Base-by-base conservation (phyloP, 192 early-diverging fungal genomes). In the Coemansia sp. region DNA sequence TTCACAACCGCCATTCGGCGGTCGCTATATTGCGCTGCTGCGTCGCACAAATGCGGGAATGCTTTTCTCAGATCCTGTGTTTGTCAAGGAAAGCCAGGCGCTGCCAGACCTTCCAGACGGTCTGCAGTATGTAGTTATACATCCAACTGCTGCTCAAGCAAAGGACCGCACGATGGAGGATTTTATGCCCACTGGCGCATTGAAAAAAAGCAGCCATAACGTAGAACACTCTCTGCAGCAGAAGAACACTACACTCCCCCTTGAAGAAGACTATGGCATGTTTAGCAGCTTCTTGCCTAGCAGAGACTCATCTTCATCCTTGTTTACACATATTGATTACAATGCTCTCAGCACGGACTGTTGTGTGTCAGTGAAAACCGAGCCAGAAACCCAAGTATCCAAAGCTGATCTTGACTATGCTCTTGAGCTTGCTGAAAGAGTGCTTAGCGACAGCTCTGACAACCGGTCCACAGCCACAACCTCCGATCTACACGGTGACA, bases 41-140 rank as follows among this genome's bases (percentile, higher is more conserved):
- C 71, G 80, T 13, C 80, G 75, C 54, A 74, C 75, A 8, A 54
- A 64, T 16, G 51, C 69, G 3, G 71, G 74, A 8, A 51, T 74
- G 67, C 71, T 83, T 17, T 83, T 83, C 54, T 83, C 80, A 1
- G 80, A 83, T 67, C 80, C 80, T 3, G 65, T 77, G 5, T 74
- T 59, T 32, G 67, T 77, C 39, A 56, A 75, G 9, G 38, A 59
- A 19, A 55, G 56, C 7, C 71, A 83, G 53, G 7, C 44, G 11
- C 66, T 83, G 5, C 80, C 80, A 5, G 80, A 77, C 6, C 65
- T 77, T 14, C 80, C 80, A 37, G 80, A 77, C 0, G 80, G 71
- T 12, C 65, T 83, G 44, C 68, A 83, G 40, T 83, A 77, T 63
- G 68, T 83, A 14, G 69, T 74, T 38, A 67, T 83, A 25, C 80